These are phyloP conservation scores for Exophiala xenobiotica DNA, from an alignment of 2,329 filamentous ascomycete species.

Conservation along the genomic window DNA sequence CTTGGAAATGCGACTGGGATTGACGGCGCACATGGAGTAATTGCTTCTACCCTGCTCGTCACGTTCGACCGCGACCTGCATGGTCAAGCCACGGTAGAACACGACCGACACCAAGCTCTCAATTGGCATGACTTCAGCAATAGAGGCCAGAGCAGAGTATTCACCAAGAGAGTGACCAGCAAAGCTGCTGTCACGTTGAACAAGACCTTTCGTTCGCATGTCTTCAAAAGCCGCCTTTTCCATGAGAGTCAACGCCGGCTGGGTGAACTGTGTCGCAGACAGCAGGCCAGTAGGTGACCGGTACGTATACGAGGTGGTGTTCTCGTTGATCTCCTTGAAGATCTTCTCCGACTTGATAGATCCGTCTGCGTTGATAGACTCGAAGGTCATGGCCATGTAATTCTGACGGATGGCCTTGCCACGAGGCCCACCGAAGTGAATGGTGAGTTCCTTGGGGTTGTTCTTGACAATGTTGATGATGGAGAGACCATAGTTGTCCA, in stretches of 20 bases:
- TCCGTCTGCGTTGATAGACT: constrained; percentile 91
- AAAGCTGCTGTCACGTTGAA: constrained; percentile 94
- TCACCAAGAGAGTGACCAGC: constrained; percentile 97
- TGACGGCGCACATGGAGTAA: constrained; percentile 99
- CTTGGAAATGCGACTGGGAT: constrained; percentile 96
- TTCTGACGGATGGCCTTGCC: constrained; percentile 98
- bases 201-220: constrained; percentile 95
- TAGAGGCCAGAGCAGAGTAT: constrained; percentile 92
- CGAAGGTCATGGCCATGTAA: constrained; percentile 99
- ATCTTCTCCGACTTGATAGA: constrained; percentile 98
- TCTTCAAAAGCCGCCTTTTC: constrained; percentile 99
- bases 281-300: constrained; percentile 89
- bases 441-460: constrained; percentile 97
- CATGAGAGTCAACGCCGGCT: constrained; percentile 96
- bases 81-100: constrained; percentile 97
- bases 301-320: constrained; percentile 94
- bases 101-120: constrained; percentile 97
- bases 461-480: constrained; percentile 99
- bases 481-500: constrained; percentile 97
- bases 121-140: constrained; percentile 99
- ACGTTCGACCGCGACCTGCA: constrained; percentile 98
- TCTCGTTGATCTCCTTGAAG: constrained; percentile 95
- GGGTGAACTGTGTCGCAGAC: constrained; percentile 97
- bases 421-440: constrained; percentile 94
- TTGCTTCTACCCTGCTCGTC: constrained; percentile 91